Evolutionary conservation across 257 asterid species (phyloP), one percentile per base, ranked within the genome.

Genomic region (Haberlea rhodopensis): DNA sequence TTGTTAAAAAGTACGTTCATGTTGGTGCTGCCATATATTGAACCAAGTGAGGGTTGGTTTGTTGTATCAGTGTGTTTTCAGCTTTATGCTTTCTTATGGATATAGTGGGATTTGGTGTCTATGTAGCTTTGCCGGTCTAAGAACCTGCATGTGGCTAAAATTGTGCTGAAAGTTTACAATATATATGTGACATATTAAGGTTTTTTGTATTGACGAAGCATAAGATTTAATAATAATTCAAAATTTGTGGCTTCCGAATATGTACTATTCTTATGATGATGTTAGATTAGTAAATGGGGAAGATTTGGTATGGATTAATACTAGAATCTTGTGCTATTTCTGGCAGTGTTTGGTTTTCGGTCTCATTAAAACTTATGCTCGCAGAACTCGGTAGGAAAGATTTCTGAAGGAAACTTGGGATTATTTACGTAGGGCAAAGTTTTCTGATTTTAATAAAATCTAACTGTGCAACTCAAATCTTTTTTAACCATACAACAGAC

Each of bases 141-240:
- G 58, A 62, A 60, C 67, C 20, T 54, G 46, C 37, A 51, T 57
- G 46, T 27, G 70, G 67, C 69, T 67, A 45, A 65, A 63, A 20
- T 52, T 26, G 27, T 37, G 26, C 20, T 27, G 66, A 48, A 29
- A 24, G 8, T 40, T 45, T 7, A 57, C 15, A 32, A 34, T 57
- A 6, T 26, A 23, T 24, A 15, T 25, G 29, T 10, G 23, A 9
- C 21, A 55, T 11, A 19, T 32, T 32, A 19, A 9, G 3, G 15
- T 62, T 29, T 26, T 64, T 62, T 68, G 27, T 23, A 25, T 5
- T 54, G 62, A 7, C 26, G 10, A 45, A 43, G 49, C 46, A 23
- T 28, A 59, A 6, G 16, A 19, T 75, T 28, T 11, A 23, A 22
- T 10, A 24, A 48, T 15, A 23, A 46, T n/a, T 20, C 62, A 3